Evolutionary conservation across 148 eudicot genomes (phyloP), one percentile per base, ranked within the genome.

Genomic region (Nepenthes mirabilis): DNA sequence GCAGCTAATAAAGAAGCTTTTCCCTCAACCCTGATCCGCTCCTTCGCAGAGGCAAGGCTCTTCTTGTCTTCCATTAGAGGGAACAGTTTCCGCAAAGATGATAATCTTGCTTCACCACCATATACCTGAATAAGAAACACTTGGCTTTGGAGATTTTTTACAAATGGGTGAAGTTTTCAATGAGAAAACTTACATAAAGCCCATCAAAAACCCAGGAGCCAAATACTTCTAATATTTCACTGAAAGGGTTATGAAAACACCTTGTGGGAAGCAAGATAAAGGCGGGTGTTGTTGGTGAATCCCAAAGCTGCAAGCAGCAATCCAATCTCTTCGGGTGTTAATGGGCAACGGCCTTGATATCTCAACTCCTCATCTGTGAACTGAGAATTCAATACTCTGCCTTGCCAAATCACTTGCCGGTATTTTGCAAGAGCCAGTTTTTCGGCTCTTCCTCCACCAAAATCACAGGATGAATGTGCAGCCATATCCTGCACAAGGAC

Each of bases 231-330:
- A 14, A 7, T 2, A 14, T 6, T 49, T 49, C 14, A 2, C 14
- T n/a, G 13, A 14, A 54, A 54, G 35, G 57, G 34, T 11, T 2
- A n/a, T 5, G 9, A 9, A 59, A 49, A 32, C 12, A 93, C 99
- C 99, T 93, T 93, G 70, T 93, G 99, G 62, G 99, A 93, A 75
- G 99, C 99, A 63, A 93, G 91, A 77, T 93, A 93, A 8, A 93
- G 83, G 66, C 84, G 87, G 35, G 99, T 89, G 49, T 50, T 73
- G 57, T 82, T 86, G 72, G 76, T 61, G 70, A 93, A 89, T 37
- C 99, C 99, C 71, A 93, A 75, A 77, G 95, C 99, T 59, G 89
- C 79, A 55, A 93, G 68, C 59, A 86, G 53, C 58, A 93, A 77
- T 54, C 96, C 99, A 56, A 89, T 86, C 75, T 93, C 99, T 78